A percentile compares a stretch with the other conserved stretches of the same genome.
phyloP scores from a whole-genome alignment of 805 yeast genomes.

The Teunomyces tritomae region DNA sequence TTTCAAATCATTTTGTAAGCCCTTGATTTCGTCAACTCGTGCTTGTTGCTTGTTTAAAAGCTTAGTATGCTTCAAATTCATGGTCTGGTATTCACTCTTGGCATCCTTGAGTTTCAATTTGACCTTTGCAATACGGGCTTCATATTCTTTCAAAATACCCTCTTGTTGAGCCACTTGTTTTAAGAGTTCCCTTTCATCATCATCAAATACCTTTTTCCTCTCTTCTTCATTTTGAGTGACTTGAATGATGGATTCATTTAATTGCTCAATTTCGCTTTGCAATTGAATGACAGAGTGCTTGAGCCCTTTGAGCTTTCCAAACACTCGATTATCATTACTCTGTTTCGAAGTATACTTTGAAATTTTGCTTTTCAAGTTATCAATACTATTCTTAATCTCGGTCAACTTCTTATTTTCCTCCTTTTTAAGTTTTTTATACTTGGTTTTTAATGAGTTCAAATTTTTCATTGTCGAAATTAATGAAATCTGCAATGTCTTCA shows the following conservation, averaged over 20 bases:
- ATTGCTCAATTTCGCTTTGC: constrained; percentile 31
- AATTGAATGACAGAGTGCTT: constrained; percentile 39
- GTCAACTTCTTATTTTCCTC: constrained; percentile 36
- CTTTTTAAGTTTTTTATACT: constrained; percentile 31
- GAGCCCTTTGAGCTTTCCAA: constrained; percentile 39
- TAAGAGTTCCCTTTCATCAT: constrained; percentile 16
- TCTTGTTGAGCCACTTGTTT: constrained; percentile 23
- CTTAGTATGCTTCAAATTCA: constrained; percentile 24
- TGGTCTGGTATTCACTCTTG: constrained; percentile 21
- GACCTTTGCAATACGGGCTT: constrained; percentile 19
- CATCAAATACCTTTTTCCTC: constrained; percentile 13
- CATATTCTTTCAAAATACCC: constrained; percentile 20
- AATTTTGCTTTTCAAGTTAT: constrained; percentile 28
- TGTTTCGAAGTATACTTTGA: constrained; percentile 25
- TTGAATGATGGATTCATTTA: constrained; percentile 17
- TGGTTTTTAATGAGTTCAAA: constrained; percentile 20
- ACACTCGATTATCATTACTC: constrained; percentile 26
- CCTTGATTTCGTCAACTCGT: constrained; percentile 24
- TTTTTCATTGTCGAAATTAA: constrained; percentile 29
- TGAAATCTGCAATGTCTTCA: constrained; percentile 32
- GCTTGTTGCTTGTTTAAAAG: constrained; percentile 21
- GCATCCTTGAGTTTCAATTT: constrained; percentile 19
- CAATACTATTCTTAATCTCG: constrained; percentile 34
- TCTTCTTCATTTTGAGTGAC: constrained; percentile 12
- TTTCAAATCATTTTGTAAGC: constrained; percentile 24